Evolutionary conservation across 139 green algal genomes (phyloP).

Genomic region (Chlamydomonas sphaeroides): DNA sequence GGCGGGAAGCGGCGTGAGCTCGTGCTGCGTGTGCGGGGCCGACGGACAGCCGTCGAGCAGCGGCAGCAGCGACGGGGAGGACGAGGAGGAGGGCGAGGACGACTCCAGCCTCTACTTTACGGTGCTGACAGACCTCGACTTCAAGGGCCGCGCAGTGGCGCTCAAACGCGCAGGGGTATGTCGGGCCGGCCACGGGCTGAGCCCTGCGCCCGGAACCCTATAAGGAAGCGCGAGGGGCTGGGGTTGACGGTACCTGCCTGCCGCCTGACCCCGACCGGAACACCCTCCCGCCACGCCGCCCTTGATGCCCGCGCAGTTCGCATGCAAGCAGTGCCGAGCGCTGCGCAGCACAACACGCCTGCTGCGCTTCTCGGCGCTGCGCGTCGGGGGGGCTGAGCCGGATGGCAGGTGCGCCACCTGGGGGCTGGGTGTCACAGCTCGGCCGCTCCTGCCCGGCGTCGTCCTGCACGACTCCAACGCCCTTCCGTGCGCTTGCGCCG

Average conservation of each 20-base stretch:
- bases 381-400: background rate
- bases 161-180: constrained; percentile 26
- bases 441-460: no score
- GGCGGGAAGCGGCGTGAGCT: background rate
- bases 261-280: no score
- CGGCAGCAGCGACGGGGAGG: background rate
- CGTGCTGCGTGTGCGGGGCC: constrained; percentile 39
- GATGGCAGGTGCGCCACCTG: constrained; percentile 19
- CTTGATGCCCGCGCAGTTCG: constrained; percentile 21
- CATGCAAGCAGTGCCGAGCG: constrained; percentile 33
- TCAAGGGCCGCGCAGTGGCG: constrained; percentile 15
- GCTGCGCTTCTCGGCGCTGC: constrained; percentile 30
- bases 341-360: constrained; percentile 31
- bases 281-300: background rate
- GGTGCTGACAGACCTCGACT: constrained; percentile 10
- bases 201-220: no score
- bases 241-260: background rate
- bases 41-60: constrained; percentile 9
- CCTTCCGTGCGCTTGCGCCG: no score
- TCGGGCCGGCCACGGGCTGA: background rate
- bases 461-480: no score
- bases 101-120: constrained; percentile 17
- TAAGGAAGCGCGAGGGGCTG: no score
- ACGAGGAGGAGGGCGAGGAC: background rate
- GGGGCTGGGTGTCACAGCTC: no score